A percentile compares a stretch with the other conserved stretches of the same genome.
Evolutionary conservation across 805 yeast species (phyloP).

Genomic region (Yamadazyma nakazawae): DNA sequence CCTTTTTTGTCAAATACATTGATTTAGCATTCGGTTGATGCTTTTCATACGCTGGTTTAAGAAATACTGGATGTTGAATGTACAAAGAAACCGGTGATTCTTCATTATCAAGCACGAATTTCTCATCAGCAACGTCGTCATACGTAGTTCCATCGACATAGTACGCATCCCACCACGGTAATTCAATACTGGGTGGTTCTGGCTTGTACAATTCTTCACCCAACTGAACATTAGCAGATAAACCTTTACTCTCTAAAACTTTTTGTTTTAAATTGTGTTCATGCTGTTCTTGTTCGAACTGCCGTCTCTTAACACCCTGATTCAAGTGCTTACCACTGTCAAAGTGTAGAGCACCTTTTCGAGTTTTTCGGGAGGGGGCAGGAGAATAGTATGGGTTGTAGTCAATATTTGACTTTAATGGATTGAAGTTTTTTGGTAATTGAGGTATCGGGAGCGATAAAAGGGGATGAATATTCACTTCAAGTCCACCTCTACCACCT

Average conservation of each 20-base stretch:
- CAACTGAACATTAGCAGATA: slow-evolving; percentile 47
- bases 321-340: slow-evolving; percentile 64
- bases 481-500: slow-evolving; percentile 24
- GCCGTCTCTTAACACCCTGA: slow-evolving; percentile 51
- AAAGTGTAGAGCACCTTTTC: slow-evolving; percentile 44
- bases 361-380: slow-evolving; percentile 10
- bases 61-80: slow-evolving; percentile 78
- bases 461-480: slow-evolving; percentile 37
- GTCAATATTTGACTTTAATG: slow-evolving; percentile 25
- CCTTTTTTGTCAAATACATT: slow-evolving; percentile 70
- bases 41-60: slow-evolving; percentile 56
- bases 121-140: slow-evolving; percentile 22
- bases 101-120: slow-evolving; percentile 34
- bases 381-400: slow-evolving; percentile 34
- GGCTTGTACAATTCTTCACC: slow-evolving; percentile 57
- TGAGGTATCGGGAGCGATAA: slow-evolving; percentile 25
- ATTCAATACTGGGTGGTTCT: slow-evolving; percentile 48
- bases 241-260: slow-evolving; percentile 37
- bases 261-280: slow-evolving; percentile 25
- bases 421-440: slow-evolving; percentile 26
- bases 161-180: slow-evolving; percentile 90
- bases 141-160: slow-evolving; percentile 38
- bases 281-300: slow-evolving; percentile 38
- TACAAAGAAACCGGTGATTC: slow-evolving; percentile 58
- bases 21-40: slow-evolving; percentile 40